Base-by-base conservation (phyloP, 495 filamentous ascomycete species). In the Venustampulla echinocandica region DNA sequence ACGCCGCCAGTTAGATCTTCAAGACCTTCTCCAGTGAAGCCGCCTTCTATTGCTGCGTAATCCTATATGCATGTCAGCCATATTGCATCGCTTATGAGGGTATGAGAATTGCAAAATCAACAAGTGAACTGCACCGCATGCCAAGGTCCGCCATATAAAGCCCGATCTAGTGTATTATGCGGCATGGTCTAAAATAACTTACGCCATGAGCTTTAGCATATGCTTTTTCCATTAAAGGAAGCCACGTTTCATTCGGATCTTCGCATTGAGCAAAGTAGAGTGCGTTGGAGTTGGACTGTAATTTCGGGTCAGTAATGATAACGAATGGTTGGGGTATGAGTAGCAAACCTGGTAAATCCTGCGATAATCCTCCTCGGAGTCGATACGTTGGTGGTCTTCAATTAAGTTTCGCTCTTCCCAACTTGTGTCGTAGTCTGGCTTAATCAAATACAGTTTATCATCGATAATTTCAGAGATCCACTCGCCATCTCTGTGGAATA, bases 1-100 rank as follows among this genome's bases (percentile, higher is more conserved):
- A 95, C 87, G 5, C 90, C 90, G 10, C 90, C 90, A 2, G 88
- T 95, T 19, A 95, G 67, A 62, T 96, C 90, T 63, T 96, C 90
- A 38, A 95, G 82, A 1, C 81, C 90, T 60, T 96, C 90, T 13
- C 85, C 86, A 15, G 84, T 83, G 59, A 80, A 90, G 1, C 89
- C 89, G 15, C 88, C 87, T 49, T 90, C 82, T 38, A 95, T 88
- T 1, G 87, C 73, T 10, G 76, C 72, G 56, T 83, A 94, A 60
- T 92, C 86, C 42, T 35, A 25, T n/a, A 22, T n/a, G n/a, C 14
- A 20, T 19, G 19, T 42, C 14, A 49, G 46, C 37, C 14, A 3
- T 37, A 17, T 14, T 47, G 43, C 28, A 28, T 10, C 15, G n/a
- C 18, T 4, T 46, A 35, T 21, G 9, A n/a, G n/a, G n/a, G n/a